Conservation (phyloP, 2,329 filamentous ascomycete species). For the Pseudogymnoascus verrucosus region DNA sequence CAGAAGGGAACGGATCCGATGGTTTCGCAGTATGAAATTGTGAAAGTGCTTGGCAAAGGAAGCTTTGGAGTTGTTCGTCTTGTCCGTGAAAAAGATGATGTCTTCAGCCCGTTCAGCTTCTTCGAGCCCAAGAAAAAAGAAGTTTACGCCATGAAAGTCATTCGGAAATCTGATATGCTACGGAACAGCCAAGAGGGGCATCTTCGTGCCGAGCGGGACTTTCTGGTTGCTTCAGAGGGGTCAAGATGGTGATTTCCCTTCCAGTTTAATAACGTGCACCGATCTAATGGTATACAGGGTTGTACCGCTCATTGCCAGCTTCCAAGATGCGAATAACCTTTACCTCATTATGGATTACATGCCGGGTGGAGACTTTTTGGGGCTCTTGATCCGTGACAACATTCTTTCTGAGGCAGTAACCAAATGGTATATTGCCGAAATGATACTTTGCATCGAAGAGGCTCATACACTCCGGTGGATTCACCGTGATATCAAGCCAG, state of each 20-base stretch:
- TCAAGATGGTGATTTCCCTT: constrained; percentile 57
- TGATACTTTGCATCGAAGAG: constrained; percentile 92
- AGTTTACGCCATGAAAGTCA: constrained; percentile 95
- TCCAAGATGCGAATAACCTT: constrained; percentile 75
- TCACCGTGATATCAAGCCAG: constrained; percentile 91
- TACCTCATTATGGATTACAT: constrained; percentile 99
- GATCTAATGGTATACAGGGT: constrained; percentile 46
- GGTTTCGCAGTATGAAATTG: constrained; percentile 63
- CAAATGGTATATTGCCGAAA: constrained; percentile 86
- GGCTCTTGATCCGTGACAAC: constrained; percentile 76
- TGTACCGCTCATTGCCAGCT: constrained; percentile 78
- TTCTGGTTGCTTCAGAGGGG: constrained; percentile 80
- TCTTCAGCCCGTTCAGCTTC: constrained; percentile 17
- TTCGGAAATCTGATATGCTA: constrained; percentile 88
- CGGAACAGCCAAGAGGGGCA: constrained; percentile 88
- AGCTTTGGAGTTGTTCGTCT: constrained; percentile 90
- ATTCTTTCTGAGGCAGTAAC: constrained; percentile 70
- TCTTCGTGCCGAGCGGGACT: constrained; percentile 82
- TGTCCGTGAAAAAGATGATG: constrained; percentile 56
- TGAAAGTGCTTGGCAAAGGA: constrained; percentile 82
- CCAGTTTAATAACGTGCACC: background rate
- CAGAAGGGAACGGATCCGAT: constrained; percentile 37
- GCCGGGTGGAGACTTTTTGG: constrained; percentile 91
- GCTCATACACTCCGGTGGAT: constrained; percentile 84
- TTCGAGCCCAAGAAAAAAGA: constrained; percentile 36